Conservation (phyloP, 345 rosid genomes). For the Gossypium turneri region DNA sequence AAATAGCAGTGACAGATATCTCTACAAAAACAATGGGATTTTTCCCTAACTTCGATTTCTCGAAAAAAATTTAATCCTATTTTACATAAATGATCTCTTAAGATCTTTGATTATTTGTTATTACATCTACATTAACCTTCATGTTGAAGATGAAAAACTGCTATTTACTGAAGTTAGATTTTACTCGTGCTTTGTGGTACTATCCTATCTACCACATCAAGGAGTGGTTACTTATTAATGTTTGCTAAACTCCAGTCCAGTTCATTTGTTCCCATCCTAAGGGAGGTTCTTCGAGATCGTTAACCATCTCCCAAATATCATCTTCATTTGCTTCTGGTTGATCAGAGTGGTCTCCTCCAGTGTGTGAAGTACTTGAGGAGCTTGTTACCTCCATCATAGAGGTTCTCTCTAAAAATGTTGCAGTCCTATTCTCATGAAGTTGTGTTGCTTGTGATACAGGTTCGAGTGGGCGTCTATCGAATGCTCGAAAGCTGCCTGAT, state of each 20-base stretch:
- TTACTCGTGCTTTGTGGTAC: background rate
- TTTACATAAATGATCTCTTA: background rate
- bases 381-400: slow-evolving; percentile 26
- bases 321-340: slow-evolving; percentile 25
- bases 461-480: slow-evolving; percentile 84
- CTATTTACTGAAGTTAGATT: slow-evolving; percentile 13
- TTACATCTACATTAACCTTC: background rate
- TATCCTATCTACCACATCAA: background rate
- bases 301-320: slow-evolving; percentile 26
- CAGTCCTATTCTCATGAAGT: slow-evolving; percentile 26
- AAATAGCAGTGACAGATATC: background rate
- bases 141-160: background rate
- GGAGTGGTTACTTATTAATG: background rate
- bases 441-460: slow-evolving; percentile 24
- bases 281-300: slow-evolving; percentile 28
- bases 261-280: slow-evolving; percentile 56
- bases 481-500: slow-evolving; percentile 73
- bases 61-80: background rate
- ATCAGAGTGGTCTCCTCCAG: slow-evolving; percentile 40
- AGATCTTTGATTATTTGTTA: slow-evolving; percentile 7
- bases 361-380: slow-evolving; percentile 45
- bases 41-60: background rate
- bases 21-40: background rate
- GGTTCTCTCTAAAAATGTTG: slow-evolving; percentile 26
- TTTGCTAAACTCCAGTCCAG: slow-evolving; percentile 36